Base-by-base conservation (phyloP, 805 yeast genomes). In the Peterozyma xylosa region DNA sequence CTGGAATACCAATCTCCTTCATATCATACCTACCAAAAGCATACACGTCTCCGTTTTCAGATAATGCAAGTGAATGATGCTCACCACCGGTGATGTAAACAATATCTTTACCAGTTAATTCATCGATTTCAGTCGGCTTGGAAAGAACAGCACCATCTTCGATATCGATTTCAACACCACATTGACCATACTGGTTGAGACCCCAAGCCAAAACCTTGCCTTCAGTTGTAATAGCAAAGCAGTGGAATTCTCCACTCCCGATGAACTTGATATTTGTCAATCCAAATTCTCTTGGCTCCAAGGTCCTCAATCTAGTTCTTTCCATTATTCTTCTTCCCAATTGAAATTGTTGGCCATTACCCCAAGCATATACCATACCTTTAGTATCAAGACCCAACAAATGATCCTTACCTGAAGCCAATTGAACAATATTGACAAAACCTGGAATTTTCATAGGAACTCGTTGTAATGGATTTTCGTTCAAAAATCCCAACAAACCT, bases 301-400 rank as follows among this genome's bases (percentile, higher is more conserved):
- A 69, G 2, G 88, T 78, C 48, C 79, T 74, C 55, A 73, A 74
- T 63, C 85, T 74, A 52, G 81, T 87, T 65, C 86, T 86, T 65
- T 79, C 97, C 63, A 81, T 58, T 18, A 90, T 79, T 55, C 81
- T 82, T 57, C 96, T 77, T 17, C 98, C 99, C 51, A 93, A 71
- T 67, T 93, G 98, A 63, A 72, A 80, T 57, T 87, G 95, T 55
- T 90, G 95, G 21, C 97, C 96, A 59, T 87, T 86, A 52, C 99
- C 99, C 99, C 99, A 93, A 0, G 98, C 90, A 57, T 76, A 88
- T 1, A 90, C 97, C 43, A 80, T 72, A 46, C 99, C 99, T 55
- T 78, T 82, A 21, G 76, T 67, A 59, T 90, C 95, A 33, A 93
- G 68, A 18, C 95, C 93, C 39, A 93, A 60, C 33, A 93, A 60